A percentile compares a stretch with the other conserved stretches of the same genome.
Evolutionary conservation across 2,329 filamentous ascomycete genomes (phyloP).

Genomic region (Leptodontidium sp.): DNA sequence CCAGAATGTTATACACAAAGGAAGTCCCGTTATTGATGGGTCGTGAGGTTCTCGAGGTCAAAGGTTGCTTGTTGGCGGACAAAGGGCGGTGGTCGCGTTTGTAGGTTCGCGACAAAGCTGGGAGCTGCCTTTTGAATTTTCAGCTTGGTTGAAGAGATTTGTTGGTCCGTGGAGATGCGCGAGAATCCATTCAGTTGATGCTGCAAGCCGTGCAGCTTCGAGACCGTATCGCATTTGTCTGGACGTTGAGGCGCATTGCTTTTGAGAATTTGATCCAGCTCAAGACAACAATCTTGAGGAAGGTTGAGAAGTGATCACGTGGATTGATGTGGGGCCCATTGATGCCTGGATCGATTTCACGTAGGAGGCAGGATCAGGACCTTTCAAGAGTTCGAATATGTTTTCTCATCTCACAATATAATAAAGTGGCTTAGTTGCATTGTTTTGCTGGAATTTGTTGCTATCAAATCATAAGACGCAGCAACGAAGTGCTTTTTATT

Average conservation of each 20-base stretch:
- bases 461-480: too few species aligned
- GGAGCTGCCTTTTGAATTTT: slow-evolving; percentile 2
- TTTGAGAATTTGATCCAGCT: not conserved
- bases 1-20: not conserved
- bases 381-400: too few species aligned
- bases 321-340: not conserved
- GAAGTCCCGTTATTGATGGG: not conserved
- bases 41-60: not conserved
- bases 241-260: slow-evolving; percentile 31
- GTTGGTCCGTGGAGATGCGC: slow-evolving; percentile 9
- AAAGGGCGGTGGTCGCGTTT: slow-evolving; percentile 15
- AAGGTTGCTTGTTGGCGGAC: not conserved
- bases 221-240: slow-evolving; percentile 27
- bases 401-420: too few species aligned
- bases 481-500: too few species aligned
- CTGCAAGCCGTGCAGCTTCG: slow-evolving; percentile 34
- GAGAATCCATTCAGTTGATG: slow-evolving; percentile 32
- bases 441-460: too few species aligned
- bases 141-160: slow-evolving; percentile 8
- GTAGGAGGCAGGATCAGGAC: too few species aligned
- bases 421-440: too few species aligned
- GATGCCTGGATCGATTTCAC: not conserved
- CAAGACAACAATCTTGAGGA: not conserved
- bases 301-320: not conserved
- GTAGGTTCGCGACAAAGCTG: slow-evolving; percentile 4